Evolutionary conservation across 495 filamentous ascomycete species (phyloP).

Genomic region (Aspergillus carlsbadensis): DNA sequence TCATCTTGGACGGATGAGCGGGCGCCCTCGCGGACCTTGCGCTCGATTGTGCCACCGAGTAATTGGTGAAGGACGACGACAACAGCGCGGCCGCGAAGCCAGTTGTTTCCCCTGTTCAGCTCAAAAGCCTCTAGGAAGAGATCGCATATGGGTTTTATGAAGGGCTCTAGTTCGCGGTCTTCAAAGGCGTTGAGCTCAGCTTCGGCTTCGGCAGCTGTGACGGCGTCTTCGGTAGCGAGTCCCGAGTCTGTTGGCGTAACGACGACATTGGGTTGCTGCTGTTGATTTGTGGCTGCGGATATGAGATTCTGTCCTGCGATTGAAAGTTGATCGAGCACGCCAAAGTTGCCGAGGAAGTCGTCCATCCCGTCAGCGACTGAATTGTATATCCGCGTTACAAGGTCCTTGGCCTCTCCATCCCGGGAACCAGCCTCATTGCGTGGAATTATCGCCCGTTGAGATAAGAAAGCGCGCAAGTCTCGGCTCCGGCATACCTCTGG

Average conservation of each 20-base stretch:
- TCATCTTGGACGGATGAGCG: constrained; percentile 72
- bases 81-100: constrained; percentile 89
- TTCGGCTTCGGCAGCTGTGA: constrained; percentile 83
- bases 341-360: constrained; percentile 92
- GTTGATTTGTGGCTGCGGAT: constrained; percentile 77
- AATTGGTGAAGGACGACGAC: constrained; percentile 76
- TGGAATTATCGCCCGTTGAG: constrained; percentile 74
- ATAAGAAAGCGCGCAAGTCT: constrained; percentile 90
- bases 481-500: constrained; percentile 93
- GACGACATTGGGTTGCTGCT: constrained; percentile 22
- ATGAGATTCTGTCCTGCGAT: constrained; percentile 91
- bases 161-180: constrained; percentile 82
- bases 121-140: constrained; percentile 96
- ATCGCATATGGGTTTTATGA: constrained; percentile 98
- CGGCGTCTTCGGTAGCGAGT: constrained; percentile 55
- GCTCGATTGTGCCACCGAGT: constrained; percentile 84
- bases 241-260: constrained; percentile 33
- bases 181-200: constrained; percentile 94
- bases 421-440: constrained; percentile 53
- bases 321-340: constrained; percentile 91
- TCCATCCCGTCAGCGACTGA: constrained; percentile 98
- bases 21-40: constrained; percentile 82
- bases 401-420: constrained; percentile 72
- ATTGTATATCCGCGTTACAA: constrained; percentile 92
- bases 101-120: constrained; percentile 89